Evolutionary conservation across 352 stramenopile species (phyloP), one percentile per base, ranked within the genome.

Genomic region (Pythium pyrilobum): DNA sequence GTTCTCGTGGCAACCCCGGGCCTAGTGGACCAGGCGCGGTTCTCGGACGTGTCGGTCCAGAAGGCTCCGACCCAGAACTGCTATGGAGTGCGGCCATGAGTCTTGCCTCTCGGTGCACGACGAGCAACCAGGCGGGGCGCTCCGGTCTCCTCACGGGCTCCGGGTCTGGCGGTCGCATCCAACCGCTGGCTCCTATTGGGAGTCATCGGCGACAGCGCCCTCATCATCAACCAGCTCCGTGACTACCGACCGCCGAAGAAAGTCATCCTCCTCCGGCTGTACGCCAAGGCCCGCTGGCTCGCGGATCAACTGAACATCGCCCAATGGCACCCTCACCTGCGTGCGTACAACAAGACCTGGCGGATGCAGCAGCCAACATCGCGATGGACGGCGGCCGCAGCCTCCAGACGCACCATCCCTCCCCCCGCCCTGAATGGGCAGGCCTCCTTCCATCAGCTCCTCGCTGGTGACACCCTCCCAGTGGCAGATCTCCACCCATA

Each of bases 261-360:
- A 4, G 4, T 4, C 3, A 21, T 18, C 23, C 45, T 52, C 1
- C 32, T 8, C 2, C 13, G 33, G 3, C 23, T 44, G 4, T 53
- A 53, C 33, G 32, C 29, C 9, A 4, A 33, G 12, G 37, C 48
- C 3, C 23, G 48, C 2, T 9, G 36, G 5, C 39, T 57, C 10
- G 50, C 50, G 6, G 50, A 57, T 16, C 8, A n/a, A 15, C 6
- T 32, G 2, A 8, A 13, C 0, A 39, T 57, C 1, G 5, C 12
- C 7, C 2, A 18, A 28, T 57, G 50, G 50, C 38, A 36, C 0
- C 50, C 49, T n/a, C 48, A 56, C 25, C 21, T 18, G 6, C 23
- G 48, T 1, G 37, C 48, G 3, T 34, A 31, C 48, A 56, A 56
- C 48, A 56, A 57, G 21, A 57, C n/a, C n/a, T 57, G 50, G 50